These are phyloP conservation scores for Solanum pimpinellifolium DNA, from an alignment of 257 asterid genomes.

Conservation along the genomic window DNA sequence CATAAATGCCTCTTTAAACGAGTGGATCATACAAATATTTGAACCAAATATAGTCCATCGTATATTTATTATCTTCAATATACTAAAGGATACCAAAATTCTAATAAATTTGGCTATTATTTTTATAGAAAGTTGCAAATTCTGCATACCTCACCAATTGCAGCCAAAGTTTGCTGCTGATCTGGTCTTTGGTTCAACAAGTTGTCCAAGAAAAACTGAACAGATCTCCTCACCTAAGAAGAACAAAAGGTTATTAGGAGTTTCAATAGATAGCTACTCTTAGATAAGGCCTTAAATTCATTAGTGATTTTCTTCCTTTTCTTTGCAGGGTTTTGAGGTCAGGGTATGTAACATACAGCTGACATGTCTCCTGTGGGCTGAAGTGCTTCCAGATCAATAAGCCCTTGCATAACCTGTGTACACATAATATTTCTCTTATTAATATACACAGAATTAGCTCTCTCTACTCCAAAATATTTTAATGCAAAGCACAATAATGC, in stretches of 20 bases:
- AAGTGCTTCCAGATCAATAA: conserved; percentile 91
- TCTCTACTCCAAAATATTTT: not conserved
- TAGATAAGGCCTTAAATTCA: not conserved
- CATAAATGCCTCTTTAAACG: not conserved
- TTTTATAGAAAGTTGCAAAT: not conserved
- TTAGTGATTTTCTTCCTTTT: not conserved
- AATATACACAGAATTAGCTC: not conserved
- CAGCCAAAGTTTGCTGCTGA: conserved; percentile 87
- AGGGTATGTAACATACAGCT: conserved; percentile 32
- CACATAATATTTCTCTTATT: not conserved
- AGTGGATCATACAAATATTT: not conserved
- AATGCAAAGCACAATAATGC: not conserved
- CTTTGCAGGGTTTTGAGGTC: not conserved
- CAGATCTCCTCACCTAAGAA: conserved; percentile 78
- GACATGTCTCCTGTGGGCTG: conserved; percentile 96
- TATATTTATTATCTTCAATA: not conserved
- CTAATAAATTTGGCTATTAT: not conserved
- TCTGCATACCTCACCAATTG: conserved; percentile 83
- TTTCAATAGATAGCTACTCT: not conserved
- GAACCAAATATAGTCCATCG: not conserved
- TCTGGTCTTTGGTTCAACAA: conserved; percentile 76
- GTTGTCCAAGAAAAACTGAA: conserved; percentile 93
- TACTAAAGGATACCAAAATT: not conserved
- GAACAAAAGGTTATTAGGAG: not conserved
- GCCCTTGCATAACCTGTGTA: conserved; percentile 75